A percentile compares a stretch with the other conserved stretches of the same genome.
These are phyloP conservation scores for Linanthus parryae DNA, from an alignment of 148 eudicot genomes.

Conservation along the genomic window DNA sequence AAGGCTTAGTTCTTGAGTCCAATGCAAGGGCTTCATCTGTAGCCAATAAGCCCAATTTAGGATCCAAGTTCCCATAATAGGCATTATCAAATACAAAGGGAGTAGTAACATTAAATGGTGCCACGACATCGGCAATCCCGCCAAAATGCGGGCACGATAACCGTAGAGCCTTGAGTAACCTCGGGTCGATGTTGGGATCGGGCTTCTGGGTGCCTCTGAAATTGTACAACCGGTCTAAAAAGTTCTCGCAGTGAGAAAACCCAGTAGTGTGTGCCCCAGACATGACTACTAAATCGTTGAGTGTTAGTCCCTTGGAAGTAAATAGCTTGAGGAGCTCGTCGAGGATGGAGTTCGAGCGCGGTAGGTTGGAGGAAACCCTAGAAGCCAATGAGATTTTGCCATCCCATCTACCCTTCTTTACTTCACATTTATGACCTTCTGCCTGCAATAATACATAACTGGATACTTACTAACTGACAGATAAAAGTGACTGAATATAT, in stretches of 20 bases:
- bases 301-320: slow-evolving; percentile 54
- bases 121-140: slow-evolving; percentile 56
- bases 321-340: slow-evolving; percentile 53
- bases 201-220: slow-evolving; percentile 39
- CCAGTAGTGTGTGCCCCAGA: slow-evolving; percentile 84
- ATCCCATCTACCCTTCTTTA: slow-evolving; percentile 86
- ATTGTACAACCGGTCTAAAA: slow-evolving; percentile 46
- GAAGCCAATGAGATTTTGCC: slow-evolving; percentile 59
- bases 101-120: slow-evolving; percentile 79
- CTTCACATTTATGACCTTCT: slow-evolving; percentile 75
- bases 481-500: too few relatives aligned
- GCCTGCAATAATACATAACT: slow-evolving; percentile 24
- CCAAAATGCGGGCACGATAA: slow-evolving; percentile 68
- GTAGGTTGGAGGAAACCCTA: slow-evolving; percentile 40
- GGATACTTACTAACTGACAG: too few relatives aligned
- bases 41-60: slow-evolving; percentile 49
- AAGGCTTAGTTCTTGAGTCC: slow-evolving; percentile 52
- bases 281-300: slow-evolving; percentile 58
- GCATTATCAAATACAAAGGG: slow-evolving; percentile 69
- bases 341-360: slow-evolving; percentile 52
- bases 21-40: slow-evolving; percentile 60
- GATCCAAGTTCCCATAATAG: slow-evolving; percentile 66
- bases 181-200: slow-evolving; percentile 49
- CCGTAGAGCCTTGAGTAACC: slow-evolving; percentile 47
- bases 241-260: slow-evolving; percentile 58